phyloP scores from a whole-genome alignment of 2,329 filamentous ascomycete species.

The Colletotrichum graminicola region DNA sequence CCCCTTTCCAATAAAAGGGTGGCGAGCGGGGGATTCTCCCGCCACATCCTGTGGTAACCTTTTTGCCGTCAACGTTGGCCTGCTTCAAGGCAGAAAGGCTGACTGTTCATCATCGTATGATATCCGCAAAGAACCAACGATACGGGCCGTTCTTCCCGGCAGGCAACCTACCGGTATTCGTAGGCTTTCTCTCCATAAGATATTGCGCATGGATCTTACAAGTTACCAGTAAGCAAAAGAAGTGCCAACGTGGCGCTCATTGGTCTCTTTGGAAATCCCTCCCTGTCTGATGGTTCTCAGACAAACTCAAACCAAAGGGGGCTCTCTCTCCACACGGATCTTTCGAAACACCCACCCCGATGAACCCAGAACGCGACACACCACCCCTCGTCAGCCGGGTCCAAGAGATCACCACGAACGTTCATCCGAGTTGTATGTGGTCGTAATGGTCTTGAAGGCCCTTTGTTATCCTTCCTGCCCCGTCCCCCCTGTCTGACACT shows the following conservation, averaged over 20 bases:
- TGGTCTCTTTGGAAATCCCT: neutral
- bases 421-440: neutral
- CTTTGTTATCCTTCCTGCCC: neutral
- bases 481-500: neutral
- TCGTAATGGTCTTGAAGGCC: neutral
- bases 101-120: neutral
- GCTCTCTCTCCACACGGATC: neutral
- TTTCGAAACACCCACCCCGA: neutral
- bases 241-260: neutral
- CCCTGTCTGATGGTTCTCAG: neutral
- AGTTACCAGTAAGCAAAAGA: neutral
- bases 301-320: neutral
- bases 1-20: neutral
- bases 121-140: neutral
- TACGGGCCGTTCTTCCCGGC: no score
- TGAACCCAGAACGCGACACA: neutral
- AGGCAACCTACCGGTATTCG: no score
- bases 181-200: neutral
- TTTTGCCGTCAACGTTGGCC: neutral
- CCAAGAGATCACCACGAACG: neutral
- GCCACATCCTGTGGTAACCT: neutral
- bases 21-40: neutral
- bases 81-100: no score
- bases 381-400: no score
- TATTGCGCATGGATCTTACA: neutral